Percentiles rank a stretch among this genome's conserved stretches.
These are phyloP conservation scores for Talaromyces sp. DNA, from an alignment of 2,329 filamentous ascomycete genomes.

Conservation along the genomic window DNA sequence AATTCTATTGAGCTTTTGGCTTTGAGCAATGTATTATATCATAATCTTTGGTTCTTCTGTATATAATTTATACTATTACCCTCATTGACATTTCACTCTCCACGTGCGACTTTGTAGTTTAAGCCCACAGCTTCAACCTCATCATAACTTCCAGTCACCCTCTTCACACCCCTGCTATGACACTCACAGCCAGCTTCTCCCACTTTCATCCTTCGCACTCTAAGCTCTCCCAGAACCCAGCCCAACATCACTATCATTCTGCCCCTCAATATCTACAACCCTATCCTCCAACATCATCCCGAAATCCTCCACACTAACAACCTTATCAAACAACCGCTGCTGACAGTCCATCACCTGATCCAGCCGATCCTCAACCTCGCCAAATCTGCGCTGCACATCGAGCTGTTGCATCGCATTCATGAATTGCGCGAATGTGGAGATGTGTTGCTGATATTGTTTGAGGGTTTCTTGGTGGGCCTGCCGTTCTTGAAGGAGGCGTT, in stretches of 20 bases:
- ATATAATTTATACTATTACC: slow-evolving; percentile 14
- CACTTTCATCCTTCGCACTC: background rate
- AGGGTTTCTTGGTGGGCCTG: background rate
- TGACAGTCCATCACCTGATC: slow-evolving; percentile 28
- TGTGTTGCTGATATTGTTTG: background rate
- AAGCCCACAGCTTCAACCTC: background rate
- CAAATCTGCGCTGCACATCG: slow-evolving; percentile 26
- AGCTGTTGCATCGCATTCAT: background rate
- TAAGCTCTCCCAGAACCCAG: background rate
- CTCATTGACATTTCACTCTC: background rate
- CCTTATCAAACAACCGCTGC: slow-evolving; percentile 25
- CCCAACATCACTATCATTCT: background rate
- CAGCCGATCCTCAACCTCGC: slow-evolving; percentile 28
- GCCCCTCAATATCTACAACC: slow-evolving; percentile 24
- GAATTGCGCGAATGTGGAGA: background rate
- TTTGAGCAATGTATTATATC: slow-evolving; percentile 4
- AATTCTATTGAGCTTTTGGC: background rate
- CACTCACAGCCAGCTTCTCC: background rate
- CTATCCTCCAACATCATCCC: slow-evolving; percentile 24
- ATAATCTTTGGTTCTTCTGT: slow-evolving; percentile 17
- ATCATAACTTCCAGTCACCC: background rate
- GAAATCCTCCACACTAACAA: slow-evolving; percentile 28
- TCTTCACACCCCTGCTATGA: background rate
- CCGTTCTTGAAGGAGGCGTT: background rate
- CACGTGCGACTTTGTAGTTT: background rate